These are phyloP conservation scores for Pythium dissimile DNA, from an alignment of 352 stramenopile genomes.

Conservation along the genomic window DNA sequence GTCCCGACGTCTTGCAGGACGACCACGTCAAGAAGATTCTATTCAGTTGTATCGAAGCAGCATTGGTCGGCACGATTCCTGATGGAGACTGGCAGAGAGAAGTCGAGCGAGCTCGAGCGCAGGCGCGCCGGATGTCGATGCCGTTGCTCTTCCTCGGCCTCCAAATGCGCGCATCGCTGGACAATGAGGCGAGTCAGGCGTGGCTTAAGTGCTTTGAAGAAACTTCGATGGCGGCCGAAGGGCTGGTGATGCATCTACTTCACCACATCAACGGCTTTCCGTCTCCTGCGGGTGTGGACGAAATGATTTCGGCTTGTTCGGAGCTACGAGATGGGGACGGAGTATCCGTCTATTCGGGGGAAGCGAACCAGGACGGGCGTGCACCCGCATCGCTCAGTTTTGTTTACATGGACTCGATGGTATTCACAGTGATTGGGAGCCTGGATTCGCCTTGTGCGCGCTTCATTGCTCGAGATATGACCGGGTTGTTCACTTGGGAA, in stretches of 20 bases:
- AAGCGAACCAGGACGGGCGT: conserved; percentile 20
- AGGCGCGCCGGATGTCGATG: conserved; percentile 72
- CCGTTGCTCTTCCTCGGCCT: conserved; percentile 80
- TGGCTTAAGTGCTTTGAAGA: conserved; percentile 86
- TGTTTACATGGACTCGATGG: conserved; percentile 87
- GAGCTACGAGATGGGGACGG: conserved; percentile 52
- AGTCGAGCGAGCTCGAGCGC: conserved; percentile 64
- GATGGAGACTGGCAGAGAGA: conserved; percentile 79
- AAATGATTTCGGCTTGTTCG: conserved; percentile 79
- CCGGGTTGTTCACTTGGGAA: conserved; percentile 82
- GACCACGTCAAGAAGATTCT: conserved; percentile 79
- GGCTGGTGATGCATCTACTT: conserved; percentile 80
- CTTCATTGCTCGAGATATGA: conserved; percentile 84
- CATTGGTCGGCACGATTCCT: conserved; percentile 74
- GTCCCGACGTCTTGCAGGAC: conserved; percentile 70
- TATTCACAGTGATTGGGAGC: conserved; percentile 81
- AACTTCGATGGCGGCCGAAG: conserved; percentile 76
- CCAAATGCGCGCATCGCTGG: conserved; percentile 79
- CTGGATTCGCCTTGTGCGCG: conserved; percentile 69
- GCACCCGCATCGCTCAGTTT: conserved; percentile 61
- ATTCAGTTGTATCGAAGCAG: conserved; percentile 83
- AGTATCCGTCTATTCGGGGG: conserved; percentile 8
- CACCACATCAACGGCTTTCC: conserved; percentile 86
- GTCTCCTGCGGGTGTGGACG: conserved; percentile 76
- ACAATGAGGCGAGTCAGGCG: conserved; percentile 62